Conservation (phyloP, 2,329 filamentous ascomycete genomes). For the Aspergillus bombycis region DNA sequence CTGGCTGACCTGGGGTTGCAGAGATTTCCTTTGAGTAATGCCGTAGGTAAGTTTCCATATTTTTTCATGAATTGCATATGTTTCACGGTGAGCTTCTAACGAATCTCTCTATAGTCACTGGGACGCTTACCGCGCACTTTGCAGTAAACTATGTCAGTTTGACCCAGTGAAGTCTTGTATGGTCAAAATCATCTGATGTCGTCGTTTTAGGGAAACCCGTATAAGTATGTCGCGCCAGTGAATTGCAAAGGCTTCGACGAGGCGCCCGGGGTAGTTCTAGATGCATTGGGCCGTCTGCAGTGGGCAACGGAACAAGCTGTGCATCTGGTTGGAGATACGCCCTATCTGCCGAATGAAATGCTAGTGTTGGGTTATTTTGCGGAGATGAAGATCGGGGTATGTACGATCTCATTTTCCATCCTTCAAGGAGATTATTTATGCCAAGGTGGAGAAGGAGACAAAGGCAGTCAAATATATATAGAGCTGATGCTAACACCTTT, state of each 20-base stretch:
- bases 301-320: slow-evolving; percentile 55
- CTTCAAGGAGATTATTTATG: background rate
- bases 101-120: slow-evolving; percentile 29
- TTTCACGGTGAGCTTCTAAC: background rate
- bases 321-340: slow-evolving; percentile 21
- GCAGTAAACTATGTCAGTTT: slow-evolving; percentile 50
- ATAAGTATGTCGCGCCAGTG: slow-evolving; percentile 60
- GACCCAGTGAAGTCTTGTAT: too few relatives aligned
- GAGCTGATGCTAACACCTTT: background rate
- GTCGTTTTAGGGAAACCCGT: slow-evolving; percentile 55
- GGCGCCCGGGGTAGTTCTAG: slow-evolving; percentile 46
- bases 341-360: slow-evolving; percentile 57
- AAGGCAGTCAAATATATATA: background rate
- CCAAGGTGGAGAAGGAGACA: background rate
- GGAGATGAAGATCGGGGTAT: slow-evolving; percentile 55
- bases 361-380: slow-evolving; percentile 60
- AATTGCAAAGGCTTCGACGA: slow-evolving; percentile 47
- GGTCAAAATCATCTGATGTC: slow-evolving; percentile 5
- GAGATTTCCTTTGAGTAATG: slow-evolving; percentile 41
- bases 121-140: slow-evolving; percentile 51
- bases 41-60: slow-evolving; percentile 33
- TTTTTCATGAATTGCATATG: background rate
- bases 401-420: slow-evolving; percentile 16
- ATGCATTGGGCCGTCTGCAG: slow-evolving; percentile 53
- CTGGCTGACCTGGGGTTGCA: slow-evolving; percentile 49